Evolutionary conservation across 148 eudicot genomes (phyloP), one percentile per base, ranked within the genome.

Genomic region (Silene latifolia): DNA sequence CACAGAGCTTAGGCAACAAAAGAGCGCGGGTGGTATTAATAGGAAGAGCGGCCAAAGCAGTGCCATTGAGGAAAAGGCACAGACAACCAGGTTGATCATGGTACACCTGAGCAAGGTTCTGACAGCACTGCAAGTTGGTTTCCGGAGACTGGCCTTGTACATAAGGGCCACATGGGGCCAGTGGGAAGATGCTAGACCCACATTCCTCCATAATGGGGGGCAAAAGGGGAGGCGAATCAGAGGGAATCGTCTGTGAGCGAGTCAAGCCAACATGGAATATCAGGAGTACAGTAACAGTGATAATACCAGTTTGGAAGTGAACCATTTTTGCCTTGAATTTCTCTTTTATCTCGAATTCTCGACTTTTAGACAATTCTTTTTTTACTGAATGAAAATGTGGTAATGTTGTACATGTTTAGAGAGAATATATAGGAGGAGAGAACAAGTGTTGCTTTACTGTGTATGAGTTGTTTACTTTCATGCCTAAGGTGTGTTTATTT

Each of bases 11-110:
- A 24, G 93, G 97, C 76, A 92, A 67, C 79, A 86, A 82, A 63
- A 88, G 83, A 79, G 91, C 97, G 29, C 81, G 85, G 13, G 90
- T 87, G 56, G 72, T 71, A 79, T 92, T 89, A 64, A 92, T 77
- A 20, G 97, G 91, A n/a, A 92, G 83, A 67, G 97, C 76, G 29
- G 80, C 73, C 27, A 88, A 56, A 27, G 80, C 76, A 64, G 89
- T 80, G 15, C 82, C 86, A 65, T 87, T 83, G 5, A 88, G 86
- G 78, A 92, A 79, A 7, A 89, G 83, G 76, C 97, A 89, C n/a
- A 92, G 79, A 67, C 97, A 92, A 18, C 39, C 59, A 5, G 84
- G 85, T 60, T 85, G 76, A 62, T 83, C 80, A 69, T 24, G 65
- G 73, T 88, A 83, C 20, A 86, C 80, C 32, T 78, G 78, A 46